phyloP scores from a whole-genome alignment of 2,329 filamentous ascomycete genomes.

The Beauveria australis region DNA sequence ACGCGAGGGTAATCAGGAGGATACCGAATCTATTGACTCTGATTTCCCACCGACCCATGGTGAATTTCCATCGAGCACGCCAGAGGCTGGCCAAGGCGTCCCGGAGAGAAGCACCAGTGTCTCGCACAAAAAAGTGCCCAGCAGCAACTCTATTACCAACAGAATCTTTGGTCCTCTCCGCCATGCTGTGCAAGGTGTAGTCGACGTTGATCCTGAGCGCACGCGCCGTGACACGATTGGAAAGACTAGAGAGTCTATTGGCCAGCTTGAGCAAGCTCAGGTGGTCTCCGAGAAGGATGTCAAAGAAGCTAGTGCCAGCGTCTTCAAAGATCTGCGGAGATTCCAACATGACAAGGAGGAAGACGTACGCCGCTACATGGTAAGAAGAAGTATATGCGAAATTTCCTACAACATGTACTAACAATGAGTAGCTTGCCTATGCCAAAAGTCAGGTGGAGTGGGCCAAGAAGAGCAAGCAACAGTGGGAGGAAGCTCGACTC shows the following conservation, averaged over 20 bases:
- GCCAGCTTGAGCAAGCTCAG: constrained; percentile 81
- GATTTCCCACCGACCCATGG: constrained; percentile 89
- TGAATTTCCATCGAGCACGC: constrained; percentile 52
- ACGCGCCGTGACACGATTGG: constrained; percentile 89
- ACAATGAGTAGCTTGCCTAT: constrained; percentile 64
- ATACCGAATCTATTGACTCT: constrained; percentile 86
- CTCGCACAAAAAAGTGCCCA: constrained; percentile 69
- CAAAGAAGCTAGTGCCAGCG: constrained; percentile 80
- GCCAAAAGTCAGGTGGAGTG: constrained; percentile 89
- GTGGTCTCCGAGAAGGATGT: constrained; percentile 85
- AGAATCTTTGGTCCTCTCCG: constrained; percentile 94
- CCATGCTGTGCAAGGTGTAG: constrained; percentile 92
- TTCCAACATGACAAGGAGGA: constrained; percentile 96
- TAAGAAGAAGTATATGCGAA: constrained; percentile 38
- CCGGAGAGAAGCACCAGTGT: constrained; percentile 44
- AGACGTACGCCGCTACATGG: constrained; percentile 91
- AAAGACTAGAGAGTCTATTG: constrained; percentile 84
- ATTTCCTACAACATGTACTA: constrained; percentile 14
- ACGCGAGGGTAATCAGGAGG: constrained; percentile 55
- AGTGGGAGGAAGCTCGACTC: constrained; percentile 82
- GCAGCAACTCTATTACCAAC: constrained; percentile 82
- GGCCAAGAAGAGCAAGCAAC: constrained; percentile 82
- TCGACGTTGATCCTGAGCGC: constrained; percentile 90
- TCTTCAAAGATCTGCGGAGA: constrained; percentile 80
- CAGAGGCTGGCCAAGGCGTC: constrained; percentile 67